Conservation (phyloP, 352 stramenopile species). For the Globisporangium ultimum region DNA sequence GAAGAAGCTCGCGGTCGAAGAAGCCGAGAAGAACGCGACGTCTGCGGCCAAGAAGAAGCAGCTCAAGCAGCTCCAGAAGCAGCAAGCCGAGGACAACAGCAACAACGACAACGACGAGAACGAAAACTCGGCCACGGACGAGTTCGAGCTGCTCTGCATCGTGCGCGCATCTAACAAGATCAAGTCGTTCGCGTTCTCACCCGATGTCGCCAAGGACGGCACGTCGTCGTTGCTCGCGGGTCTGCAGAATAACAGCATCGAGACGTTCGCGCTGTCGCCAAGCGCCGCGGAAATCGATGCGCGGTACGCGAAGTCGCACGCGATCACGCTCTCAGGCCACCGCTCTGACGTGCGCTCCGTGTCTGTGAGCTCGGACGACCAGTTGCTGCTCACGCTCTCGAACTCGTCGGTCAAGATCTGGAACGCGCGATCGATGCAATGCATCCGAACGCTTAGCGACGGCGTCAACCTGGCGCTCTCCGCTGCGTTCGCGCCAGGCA, state of each 20-base stretch:
- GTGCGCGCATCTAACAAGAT: constrained; percentile 84
- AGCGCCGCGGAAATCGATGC: constrained; percentile 56
- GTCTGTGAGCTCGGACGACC: constrained; percentile 84
- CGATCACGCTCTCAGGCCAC: constrained; percentile 82
- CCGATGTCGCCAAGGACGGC: constrained; percentile 76
- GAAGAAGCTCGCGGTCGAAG: constrained; percentile 55
- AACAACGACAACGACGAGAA: constrained; percentile 35
- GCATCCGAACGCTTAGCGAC: constrained; percentile 86
- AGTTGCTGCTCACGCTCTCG: constrained; percentile 88
- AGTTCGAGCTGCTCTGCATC: constrained; percentile 83
- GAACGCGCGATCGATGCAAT: constrained; percentile 89
- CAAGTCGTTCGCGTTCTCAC: constrained; percentile 86
- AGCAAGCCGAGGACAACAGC: constrained; percentile 19
- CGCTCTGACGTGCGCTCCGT: constrained; percentile 91
- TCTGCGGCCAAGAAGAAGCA: constrained; percentile 15
- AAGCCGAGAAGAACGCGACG: constrained; percentile 13
- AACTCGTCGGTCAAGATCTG: constrained; percentile 90
- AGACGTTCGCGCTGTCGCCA: constrained; percentile 80
- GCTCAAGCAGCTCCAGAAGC: constrained; percentile 27
- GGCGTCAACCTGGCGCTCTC: constrained; percentile 89
- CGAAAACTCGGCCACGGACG: constrained; percentile 73
- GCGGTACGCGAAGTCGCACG: constrained; percentile 60
- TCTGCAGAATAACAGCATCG: constrained; percentile 91
- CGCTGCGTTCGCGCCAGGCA: constrained; percentile 93
- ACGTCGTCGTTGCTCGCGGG: constrained; percentile 83